phyloP scores from a whole-genome alignment of 139 green algal genomes.

The Coelastrella sp. region DNA sequence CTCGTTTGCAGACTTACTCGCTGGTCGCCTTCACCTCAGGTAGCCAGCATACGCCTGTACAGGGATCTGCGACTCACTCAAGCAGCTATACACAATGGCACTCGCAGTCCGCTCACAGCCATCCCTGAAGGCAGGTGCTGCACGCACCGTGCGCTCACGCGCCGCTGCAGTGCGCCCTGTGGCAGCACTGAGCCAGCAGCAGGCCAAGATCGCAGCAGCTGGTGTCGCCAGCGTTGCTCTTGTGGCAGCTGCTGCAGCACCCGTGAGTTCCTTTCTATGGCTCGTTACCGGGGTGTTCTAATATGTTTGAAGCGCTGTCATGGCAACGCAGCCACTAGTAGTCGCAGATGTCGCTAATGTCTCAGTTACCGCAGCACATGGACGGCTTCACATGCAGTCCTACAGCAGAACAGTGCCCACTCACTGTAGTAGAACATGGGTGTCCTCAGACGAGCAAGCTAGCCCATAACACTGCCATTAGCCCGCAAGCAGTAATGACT shows the following conservation, averaged over 20 bases:
- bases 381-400: too few relatives aligned
- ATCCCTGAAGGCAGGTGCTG: constrained; percentile 32
- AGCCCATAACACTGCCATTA: too few relatives aligned
- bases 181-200: constrained; percentile 32
- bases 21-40: not conserved
- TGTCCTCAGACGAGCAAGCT: too few relatives aligned
- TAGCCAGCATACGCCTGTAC: not conserved
- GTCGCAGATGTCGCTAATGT: too few relatives aligned
- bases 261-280: not conserved
- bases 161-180: constrained; percentile 33
- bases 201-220: constrained; percentile 14
- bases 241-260: constrained; percentile 4
- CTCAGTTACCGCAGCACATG: too few relatives aligned
- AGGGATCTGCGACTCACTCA: not conserved
- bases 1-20: not conserved
- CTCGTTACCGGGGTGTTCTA: too few relatives aligned
- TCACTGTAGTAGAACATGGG: too few relatives aligned
- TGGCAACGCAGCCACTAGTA: too few relatives aligned
- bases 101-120: not conserved
- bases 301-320: too few relatives aligned
- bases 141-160: constrained; percentile 39
- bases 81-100: constrained; percentile 17
- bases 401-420: too few relatives aligned
- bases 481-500: too few relatives aligned
- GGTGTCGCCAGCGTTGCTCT: constrained; percentile 32